These are phyloP conservation scores for Paracoccidioides lutzii DNA, from an alignment of 2,329 filamentous ascomycete genomes.

Conservation along the genomic window DNA sequence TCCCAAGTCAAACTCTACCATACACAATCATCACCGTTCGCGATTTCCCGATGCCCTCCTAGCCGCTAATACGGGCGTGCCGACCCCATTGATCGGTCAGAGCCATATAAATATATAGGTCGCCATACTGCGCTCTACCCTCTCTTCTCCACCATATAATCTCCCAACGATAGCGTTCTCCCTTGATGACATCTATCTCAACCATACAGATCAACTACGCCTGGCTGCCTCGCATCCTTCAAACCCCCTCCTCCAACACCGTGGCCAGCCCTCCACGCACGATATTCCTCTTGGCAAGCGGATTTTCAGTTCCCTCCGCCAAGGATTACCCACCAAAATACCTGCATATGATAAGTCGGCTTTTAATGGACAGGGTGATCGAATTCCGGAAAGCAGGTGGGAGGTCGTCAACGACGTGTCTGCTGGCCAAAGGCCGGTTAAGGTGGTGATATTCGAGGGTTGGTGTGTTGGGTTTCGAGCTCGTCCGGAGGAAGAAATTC, in stretches of 20 bases:
- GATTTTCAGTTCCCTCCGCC: conserved; percentile 49
- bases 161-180: conserved; percentile 60
- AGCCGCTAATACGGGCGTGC: neutral
- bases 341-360: conserved; percentile 77
- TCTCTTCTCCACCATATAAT: conserved; percentile 45
- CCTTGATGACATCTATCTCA: conserved; percentile 82
- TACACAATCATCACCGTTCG: neutral
- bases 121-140: conserved; percentile 47
- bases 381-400: conserved; percentile 52
- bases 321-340: conserved; percentile 44
- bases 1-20: neutral
- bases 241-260: conserved; percentile 66
- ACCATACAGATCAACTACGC: conserved; percentile 52
- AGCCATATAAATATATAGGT: conserved; percentile 30
- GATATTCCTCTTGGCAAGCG: conserved; percentile 52
- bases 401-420: conserved; percentile 31
- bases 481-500: conserved; percentile 42
- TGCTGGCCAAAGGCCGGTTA: conserved; percentile 26
- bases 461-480: conserved; percentile 81
- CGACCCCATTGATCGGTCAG: neutral
- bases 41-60: neutral
- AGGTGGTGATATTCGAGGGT: conserved; percentile 71
- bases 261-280: conserved; percentile 75
- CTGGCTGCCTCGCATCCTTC: conserved; percentile 52
- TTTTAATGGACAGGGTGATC: conserved; percentile 63